Conservation (phyloP, 169 alveolate species). For the Babesia gibsoni region DNA sequence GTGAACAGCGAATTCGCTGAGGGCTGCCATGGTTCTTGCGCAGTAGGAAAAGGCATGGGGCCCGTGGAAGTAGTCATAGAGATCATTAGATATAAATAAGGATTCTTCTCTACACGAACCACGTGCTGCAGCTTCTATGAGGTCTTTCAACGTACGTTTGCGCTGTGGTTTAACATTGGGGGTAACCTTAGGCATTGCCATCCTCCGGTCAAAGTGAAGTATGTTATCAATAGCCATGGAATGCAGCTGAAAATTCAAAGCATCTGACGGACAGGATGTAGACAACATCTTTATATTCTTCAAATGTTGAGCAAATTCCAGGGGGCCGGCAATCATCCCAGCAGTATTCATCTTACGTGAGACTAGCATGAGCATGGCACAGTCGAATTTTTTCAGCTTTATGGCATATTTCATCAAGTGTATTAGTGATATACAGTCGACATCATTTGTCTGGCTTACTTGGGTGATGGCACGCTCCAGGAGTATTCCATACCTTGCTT, state of each 20-base stretch:
- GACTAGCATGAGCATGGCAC: slow-evolving; percentile 4
- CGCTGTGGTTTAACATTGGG: slow-evolving; percentile 15
- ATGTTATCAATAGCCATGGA: slow-evolving; percentile 12
- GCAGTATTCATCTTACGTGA: neutral
- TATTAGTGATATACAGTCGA: slow-evolving; percentile 7
- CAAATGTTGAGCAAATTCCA: slow-evolving; percentile 10
- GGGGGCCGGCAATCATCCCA: slow-evolving; percentile 14
- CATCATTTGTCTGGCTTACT: slow-evolving; percentile 9
- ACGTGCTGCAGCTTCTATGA: neutral
- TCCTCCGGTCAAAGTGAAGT: slow-evolving; percentile 1
- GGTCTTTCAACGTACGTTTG: slow-evolving; percentile 16
- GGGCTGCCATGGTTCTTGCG: slow-evolving; percentile 12
- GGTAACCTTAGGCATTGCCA: slow-evolving; percentile 16
- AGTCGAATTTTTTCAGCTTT: neutral
- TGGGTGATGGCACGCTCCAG: neutral
- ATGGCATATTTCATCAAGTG: slow-evolving; percentile 17
- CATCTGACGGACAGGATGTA: neutral
- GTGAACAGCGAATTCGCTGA: slow-evolving; percentile 13
- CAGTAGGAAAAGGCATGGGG: neutral
- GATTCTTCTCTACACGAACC: neutral
- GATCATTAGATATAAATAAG: slow-evolving; percentile 3
- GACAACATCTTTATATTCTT: neutral
- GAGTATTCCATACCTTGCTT: neutral
- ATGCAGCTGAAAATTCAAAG: neutral
- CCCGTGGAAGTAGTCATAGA: slow-evolving; percentile 2